Conservation (phyloP, 495 filamentous ascomycete species). For the Cairneyella variabilis region DNA sequence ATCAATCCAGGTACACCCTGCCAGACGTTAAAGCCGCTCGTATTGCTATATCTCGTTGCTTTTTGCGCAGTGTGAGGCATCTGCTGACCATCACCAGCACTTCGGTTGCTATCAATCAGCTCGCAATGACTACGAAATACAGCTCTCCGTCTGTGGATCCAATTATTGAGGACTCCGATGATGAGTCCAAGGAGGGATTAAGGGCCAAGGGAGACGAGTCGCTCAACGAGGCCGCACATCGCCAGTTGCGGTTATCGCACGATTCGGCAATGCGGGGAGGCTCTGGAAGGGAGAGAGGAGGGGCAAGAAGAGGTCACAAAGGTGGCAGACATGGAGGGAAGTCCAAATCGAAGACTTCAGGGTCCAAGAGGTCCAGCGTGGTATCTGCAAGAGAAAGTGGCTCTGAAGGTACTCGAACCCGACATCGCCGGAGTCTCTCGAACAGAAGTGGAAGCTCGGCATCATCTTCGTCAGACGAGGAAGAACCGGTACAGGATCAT, state of each 20-base stretch:
- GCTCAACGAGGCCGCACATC: background rate
- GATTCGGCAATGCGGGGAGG: conserved; percentile 11
- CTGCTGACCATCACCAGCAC: conserved; percentile 9
- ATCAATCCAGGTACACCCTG: conserved; percentile 8
- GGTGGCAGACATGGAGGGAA: conserved; percentile 14
- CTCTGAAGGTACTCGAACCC: conserved; percentile 1
- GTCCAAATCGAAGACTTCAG: conserved; percentile 10
- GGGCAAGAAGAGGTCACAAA: conserved; percentile 10
- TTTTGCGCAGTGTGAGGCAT: conserved; percentile 4
- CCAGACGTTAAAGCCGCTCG: background rate
- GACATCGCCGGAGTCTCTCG: conserved; percentile 8
- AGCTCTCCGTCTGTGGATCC: conserved; percentile 10
- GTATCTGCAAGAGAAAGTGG: background rate
- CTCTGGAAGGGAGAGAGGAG: conserved; percentile 13
- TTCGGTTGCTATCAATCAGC: background rate
- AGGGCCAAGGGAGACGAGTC: conserved; percentile 4
- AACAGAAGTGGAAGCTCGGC: conserved; percentile 19
- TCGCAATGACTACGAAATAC: conserved; percentile 23
- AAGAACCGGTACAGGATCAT: conserved; percentile 24
- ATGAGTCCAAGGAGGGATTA: conserved; percentile 13
- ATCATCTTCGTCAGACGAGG: conserved; percentile 26
- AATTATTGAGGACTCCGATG: conserved; percentile 22
- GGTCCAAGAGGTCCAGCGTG: background rate
- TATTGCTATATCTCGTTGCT: conserved; percentile 9
- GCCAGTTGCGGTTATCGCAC: background rate